Evolutionary conservation across 2,329 filamentous ascomycete genomes (phyloP).

Genomic region (Diaporthe australafricana): DNA sequence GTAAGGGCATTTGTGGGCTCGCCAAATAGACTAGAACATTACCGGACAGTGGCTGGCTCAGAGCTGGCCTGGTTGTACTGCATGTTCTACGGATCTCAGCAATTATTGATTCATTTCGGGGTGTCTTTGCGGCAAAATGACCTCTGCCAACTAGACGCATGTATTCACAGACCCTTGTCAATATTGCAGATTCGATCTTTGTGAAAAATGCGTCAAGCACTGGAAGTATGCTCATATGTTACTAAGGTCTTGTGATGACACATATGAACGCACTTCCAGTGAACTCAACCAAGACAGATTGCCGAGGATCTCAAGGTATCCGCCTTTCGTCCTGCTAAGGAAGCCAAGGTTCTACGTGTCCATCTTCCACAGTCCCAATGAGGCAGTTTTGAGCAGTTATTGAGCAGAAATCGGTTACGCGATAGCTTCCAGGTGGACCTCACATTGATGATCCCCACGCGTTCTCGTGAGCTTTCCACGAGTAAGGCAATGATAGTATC

Average conservation of each 20-base stretch:
- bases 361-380: neutral
- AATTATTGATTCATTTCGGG: neutral
- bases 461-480: neutral
- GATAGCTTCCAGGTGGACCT: neutral
- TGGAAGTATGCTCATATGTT: too few species aligned
- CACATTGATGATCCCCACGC: neutral
- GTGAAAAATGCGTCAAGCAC: too few species aligned
- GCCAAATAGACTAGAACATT: neutral
- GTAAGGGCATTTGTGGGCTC: neutral
- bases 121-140: neutral
- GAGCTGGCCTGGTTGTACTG: neutral
- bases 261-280: neutral
- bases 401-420: conserved; percentile 6
- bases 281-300: neutral
- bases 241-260: too few species aligned
- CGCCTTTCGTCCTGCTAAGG: too few species aligned
- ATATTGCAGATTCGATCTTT: neutral
- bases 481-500: neutral
- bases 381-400: conserved; percentile 10
- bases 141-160: accelerated
- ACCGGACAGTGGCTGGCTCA: too few species aligned
- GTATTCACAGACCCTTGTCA: neutral
- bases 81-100: too few species aligned
- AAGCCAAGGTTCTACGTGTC: neutral
- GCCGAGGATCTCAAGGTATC: neutral